Evolutionary conservation across 331 rosid genomes (phyloP), one percentile per base, ranked within the genome.

Genomic region (Telfairia occidentalis): DNA sequence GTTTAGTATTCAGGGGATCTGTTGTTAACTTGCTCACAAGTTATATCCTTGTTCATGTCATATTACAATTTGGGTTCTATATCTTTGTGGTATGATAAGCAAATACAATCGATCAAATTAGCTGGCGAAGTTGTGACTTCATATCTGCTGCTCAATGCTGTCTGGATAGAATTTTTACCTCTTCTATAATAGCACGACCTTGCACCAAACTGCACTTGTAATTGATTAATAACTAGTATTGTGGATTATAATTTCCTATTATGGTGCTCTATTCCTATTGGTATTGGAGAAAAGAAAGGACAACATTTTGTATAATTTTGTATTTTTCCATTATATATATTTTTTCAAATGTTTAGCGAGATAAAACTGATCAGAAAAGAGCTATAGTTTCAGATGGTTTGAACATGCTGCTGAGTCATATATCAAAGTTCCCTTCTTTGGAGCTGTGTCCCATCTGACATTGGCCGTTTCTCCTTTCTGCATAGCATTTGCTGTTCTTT

Each of bases 361-460:
- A 80, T 80, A 78, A 66, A 81, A 83, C 85, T 92, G 81, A 90
- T 82, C 38, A 63, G 28, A 53, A 71, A 78, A 76, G 75, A 75
- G 81, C 69, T 84, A 60, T 81, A 95, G 99, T 95, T 95, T 92
- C 97, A 95, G 99, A 86, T 84, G 97, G 90, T 95, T 92, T 83
- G 88, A 83, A 78, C 86, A 34, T 78, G 82, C 89, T 76, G 97
- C 89, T 54, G 96, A 89, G 70, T 84, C 92, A 30, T 92, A 72
- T 76, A 86, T 90, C 60, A 87, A 92, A 82, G 81, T 95, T 66
- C 99, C 99, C 46, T 66, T 95, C 79, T 77, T 92, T 83, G 99
- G 99, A 86, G 96, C 96, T 54, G 84, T 95, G 50, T 89, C 99
- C 32, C 79, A 90, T 87, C 92, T 95, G 84, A 88, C 99, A 38